Evolutionary conservation across 2,329 filamentous ascomycete species (phyloP).

Genomic region (Ophiostoma ips): DNA sequence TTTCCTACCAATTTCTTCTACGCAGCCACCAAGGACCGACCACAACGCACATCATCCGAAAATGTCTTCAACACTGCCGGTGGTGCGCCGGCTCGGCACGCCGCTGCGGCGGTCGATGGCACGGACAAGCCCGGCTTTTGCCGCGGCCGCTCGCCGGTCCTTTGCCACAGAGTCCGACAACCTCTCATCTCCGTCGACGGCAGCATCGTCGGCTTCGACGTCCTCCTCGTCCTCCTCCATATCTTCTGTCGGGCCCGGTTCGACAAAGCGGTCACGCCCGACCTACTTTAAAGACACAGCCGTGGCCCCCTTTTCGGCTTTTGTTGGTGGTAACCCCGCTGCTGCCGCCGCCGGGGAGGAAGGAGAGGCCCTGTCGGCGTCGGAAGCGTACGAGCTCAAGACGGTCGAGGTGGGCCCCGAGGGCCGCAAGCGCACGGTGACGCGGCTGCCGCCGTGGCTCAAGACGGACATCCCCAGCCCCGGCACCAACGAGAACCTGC

Average conservation of each 20-base stretch:
- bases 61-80: background rate
- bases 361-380: conserved; percentile 29
- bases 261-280: conserved; percentile 20
- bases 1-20: too few relatives aligned
- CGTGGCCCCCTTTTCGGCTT: conserved; percentile 44
- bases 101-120: conserved; percentile 12
- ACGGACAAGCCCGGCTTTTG: background rate
- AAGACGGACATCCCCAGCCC: conserved; percentile 75
- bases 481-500: conserved; percentile 65
- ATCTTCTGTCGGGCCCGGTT: conserved; percentile 9
- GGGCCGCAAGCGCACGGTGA: conserved; percentile 49
- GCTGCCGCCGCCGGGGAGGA: too few relatives aligned
- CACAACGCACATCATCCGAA: background rate
- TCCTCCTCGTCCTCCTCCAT: conserved; percentile 8
- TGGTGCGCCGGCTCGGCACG: background rate
- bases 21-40: background rate
- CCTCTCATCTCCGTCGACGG: conserved; percentile 8
- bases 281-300: conserved; percentile 48
- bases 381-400: conserved; percentile 45
- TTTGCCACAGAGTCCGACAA: conserved; percentile 30
- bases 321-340: conserved; percentile 32
- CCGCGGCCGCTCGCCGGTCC: conserved; percentile 20
- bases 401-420: conserved; percentile 51
- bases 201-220: conserved; percentile 12
- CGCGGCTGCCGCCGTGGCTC: conserved; percentile 79